Evolutionary conservation across 2,329 filamentous ascomycete genomes (phyloP), one percentile per base, ranked within the genome.

Genomic region (Pyrenophora seminiperda): DNA sequence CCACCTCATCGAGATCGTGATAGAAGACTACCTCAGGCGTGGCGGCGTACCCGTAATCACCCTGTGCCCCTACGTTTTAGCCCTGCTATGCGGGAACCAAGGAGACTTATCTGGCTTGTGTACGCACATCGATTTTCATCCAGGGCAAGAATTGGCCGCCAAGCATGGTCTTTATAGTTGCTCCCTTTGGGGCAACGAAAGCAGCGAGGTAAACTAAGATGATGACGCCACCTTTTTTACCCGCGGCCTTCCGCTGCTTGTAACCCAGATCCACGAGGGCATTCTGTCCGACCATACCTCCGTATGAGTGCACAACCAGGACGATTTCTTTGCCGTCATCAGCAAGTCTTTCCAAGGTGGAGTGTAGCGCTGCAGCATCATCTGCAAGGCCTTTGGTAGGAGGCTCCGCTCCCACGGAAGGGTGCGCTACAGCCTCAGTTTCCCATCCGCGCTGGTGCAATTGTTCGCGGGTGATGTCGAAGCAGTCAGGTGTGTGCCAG

Each of bases 351-450:
- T 46, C 34, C 3, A 46, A 18, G 19, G 34, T 39, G 6, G 43
- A 46, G 18, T 34, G 43, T 19, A 46, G 19, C 29, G 34, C 43
- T n/a, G 19, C 19, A 3, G 34, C 18, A 19, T 46, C 43, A 13
- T 46, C 43, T 13, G 34, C 34, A 14, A 46, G 43, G 34, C 43
- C 43, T 32, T 46, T 46, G 18, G 18, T 39, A 15, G 43, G 43
- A 22, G 43, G 43, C 43, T 46, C 43, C 7, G 43, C 43, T 38
- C 43, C 43, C 18, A 46, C 43, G 6, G 43, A 46, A 3, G 43
- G 43, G 15, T 46, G 32, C 10, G 34, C 27, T n/a, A 39, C 43
- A 24, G 34, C 43, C n/a, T 46, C 43, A 6, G 34, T 46, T 27
- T 39, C 43, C 43, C 27, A 46, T 32, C 43, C 34, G 18, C 43